phyloP scores from a whole-genome alignment of 2,329 filamentous ascomycete species.

The Sphaerostilbella broomeana region DNA sequence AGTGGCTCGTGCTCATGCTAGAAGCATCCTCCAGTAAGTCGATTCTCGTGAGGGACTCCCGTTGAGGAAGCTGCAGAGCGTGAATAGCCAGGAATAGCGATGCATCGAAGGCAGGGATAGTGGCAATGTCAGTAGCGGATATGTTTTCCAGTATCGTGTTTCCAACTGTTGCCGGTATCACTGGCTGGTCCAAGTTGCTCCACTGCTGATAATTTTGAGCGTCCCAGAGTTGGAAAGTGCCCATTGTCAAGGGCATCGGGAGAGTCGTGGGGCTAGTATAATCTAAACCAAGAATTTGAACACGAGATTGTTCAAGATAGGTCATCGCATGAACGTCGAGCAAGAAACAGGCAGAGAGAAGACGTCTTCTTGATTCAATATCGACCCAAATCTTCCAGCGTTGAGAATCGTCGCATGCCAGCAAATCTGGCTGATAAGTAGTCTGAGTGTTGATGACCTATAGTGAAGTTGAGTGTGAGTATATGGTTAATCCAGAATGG shows the following conservation, averaged over 20 bases:
- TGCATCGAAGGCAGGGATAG: slow-evolving; percentile 33
- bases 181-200: slow-evolving; percentile 30
- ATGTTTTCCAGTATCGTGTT: slow-evolving; percentile 28
- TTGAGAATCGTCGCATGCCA: slow-evolving; percentile 23
- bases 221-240: slow-evolving; percentile 43
- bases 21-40: slow-evolving; percentile 20
- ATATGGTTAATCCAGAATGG: not conserved
- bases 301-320: slow-evolving; percentile 45
- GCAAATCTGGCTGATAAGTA: slow-evolving; percentile 19
- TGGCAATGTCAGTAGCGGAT: slow-evolving; percentile 30
- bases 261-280: slow-evolving; percentile 29
- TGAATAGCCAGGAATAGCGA: slow-evolving; percentile 35
- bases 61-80: slow-evolving; percentile 32
- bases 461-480: slow-evolving; percentile 25
- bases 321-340: slow-evolving; percentile 50
- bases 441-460: slow-evolving; percentile 34
- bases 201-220: slow-evolving; percentile 40
- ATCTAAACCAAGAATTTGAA: slow-evolving; percentile 29
- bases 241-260: slow-evolving; percentile 40
- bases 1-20: slow-evolving; percentile 18
- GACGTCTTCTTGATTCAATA: slow-evolving; percentile 44
- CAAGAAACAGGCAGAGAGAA: slow-evolving; percentile 51
- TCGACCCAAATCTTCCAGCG: slow-evolving; percentile 49
- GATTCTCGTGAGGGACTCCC: slow-evolving; percentile 23
- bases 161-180: slow-evolving; percentile 20